phyloP scores from a whole-genome alignment of 2,329 filamentous ascomycete species.

The Epichloe amarillans region DNA sequence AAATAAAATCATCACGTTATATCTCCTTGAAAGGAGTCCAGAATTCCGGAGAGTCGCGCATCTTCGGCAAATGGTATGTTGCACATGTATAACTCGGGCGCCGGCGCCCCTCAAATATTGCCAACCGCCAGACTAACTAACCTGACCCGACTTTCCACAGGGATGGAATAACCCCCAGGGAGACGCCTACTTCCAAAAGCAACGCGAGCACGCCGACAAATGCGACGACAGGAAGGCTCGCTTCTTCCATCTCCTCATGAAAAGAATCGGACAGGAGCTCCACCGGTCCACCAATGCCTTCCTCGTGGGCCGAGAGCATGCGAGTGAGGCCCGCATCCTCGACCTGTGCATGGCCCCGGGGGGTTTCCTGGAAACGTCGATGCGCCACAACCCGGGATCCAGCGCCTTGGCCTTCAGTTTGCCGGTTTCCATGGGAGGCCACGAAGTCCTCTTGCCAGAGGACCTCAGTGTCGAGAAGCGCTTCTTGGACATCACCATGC shows the following conservation, averaged over 20 bases:
- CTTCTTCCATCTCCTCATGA: constrained; percentile 29
- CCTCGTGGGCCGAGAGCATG: constrained; percentile 5
- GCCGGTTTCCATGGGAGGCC: constrained; percentile 25
- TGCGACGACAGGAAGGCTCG: background rate
- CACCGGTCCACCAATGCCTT: constrained; percentile 21
- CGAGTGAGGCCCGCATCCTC: constrained; percentile 21
- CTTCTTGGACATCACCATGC: constrained; percentile 36
- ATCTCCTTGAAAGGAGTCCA: background rate
- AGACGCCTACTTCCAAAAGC: constrained; percentile 28
- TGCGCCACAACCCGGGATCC: constrained; percentile 23
- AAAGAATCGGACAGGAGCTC: constrained; percentile 27
- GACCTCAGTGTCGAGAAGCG: constrained; percentile 8
- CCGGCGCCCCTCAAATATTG: background rate
- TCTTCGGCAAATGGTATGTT: constrained; percentile 4
- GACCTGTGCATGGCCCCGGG: constrained; percentile 45
- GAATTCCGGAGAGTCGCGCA: background rate
- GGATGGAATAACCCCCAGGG: constrained; percentile 30
- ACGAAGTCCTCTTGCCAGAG: constrained; percentile 19
- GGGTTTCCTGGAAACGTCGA: constrained; percentile 29
- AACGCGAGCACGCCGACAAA: constrained; percentile 14
- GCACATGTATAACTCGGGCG: background rate
- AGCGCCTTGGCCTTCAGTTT: constrained; percentile 26
- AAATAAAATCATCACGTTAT: background rate
- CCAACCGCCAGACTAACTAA: background rate
- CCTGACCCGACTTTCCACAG: constrained; percentile 14